Base-by-base conservation (phyloP, 768 basidiomycete species). In the Lentinula aciculospora region DNA sequence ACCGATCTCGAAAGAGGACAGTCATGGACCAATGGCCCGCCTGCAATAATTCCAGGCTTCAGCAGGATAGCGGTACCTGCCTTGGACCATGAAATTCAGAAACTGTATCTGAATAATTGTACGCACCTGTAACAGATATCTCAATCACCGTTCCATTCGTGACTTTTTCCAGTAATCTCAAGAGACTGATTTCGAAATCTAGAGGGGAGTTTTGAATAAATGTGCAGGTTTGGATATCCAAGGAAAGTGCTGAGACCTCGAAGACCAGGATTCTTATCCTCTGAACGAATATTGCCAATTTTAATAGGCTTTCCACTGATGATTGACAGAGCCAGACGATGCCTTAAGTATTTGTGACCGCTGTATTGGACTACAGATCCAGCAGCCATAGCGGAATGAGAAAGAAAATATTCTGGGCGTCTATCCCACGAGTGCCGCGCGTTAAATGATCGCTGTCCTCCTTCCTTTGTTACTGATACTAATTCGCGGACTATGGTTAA, bases 191-290 rank as follows among this genome's bases (percentile, higher is more conserved):
- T 76, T 99, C 97, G 71, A 87, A 96, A 70, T 98, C 95, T 92
- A 64, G 9, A 28, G 44, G 29, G 40, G 47, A 21, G 17, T 32
- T 25, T 55, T 28, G n/a, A 50, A 58, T 36, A n/a, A 53, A 58
- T 31, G n/a, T 21, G 8, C 40, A 53, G 23, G 31, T 28, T 31
- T 37, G 8, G 46, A 53, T 44, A 60, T 50, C 45, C 29, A 25
- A 32, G 54, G 42, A 49, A 37, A 13, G 45, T 37, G 31, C 34
- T 57, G 74, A 46, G 58, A 93, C 92, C 93, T 81, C 85, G 76
- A n/a, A 99, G 73, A 69, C 97, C 97, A 25, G 96, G 95, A 69
- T 98, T 89, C 65, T 94, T 94, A 72, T 98, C 94, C 31, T 93
- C 85, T 0, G 91, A 76, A 27, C 97, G 85, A 59, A 99, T 97